Percentiles rank a stretch among this genome's conserved stretches.
These are phyloP conservation scores for Pythium dissotocum DNA, from an alignment of 352 stramenopile genomes.

Conservation along the genomic window DNA sequence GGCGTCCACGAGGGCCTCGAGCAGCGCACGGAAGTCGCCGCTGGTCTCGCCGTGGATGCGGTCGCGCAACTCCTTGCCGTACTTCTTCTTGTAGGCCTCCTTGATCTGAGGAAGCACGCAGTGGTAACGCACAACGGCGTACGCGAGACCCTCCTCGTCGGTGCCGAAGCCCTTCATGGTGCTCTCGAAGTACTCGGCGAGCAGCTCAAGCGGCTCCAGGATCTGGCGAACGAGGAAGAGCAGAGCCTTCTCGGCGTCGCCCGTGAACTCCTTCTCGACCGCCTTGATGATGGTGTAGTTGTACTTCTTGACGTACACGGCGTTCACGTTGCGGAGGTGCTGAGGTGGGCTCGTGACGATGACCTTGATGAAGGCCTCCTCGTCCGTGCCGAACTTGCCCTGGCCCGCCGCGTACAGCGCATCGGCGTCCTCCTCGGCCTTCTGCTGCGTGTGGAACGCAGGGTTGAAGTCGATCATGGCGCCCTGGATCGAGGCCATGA, in stretches of 20 bases:
- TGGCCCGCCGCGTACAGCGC: slow-evolving; percentile 71
- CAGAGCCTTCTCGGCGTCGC: slow-evolving; percentile 52
- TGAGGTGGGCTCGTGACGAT: slow-evolving; percentile 50
- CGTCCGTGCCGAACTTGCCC: slow-evolving; percentile 67
- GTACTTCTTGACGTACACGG: slow-evolving; percentile 59
- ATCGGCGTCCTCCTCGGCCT: slow-evolving; percentile 59
- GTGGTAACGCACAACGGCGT: slow-evolving; percentile 76
- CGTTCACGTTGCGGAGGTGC: slow-evolving; percentile 59
- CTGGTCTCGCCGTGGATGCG: slow-evolving; percentile 81
- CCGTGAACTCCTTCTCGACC: slow-evolving; percentile 69
- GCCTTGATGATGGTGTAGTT: slow-evolving; percentile 63
- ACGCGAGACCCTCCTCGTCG: slow-evolving; percentile 61
- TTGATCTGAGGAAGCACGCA: slow-evolving; percentile 71
- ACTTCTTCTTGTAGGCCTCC: slow-evolving; percentile 76
- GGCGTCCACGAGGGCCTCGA: slow-evolving; percentile 58
- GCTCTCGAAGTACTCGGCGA: slow-evolving; percentile 68
- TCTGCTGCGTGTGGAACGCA: slow-evolving; percentile 54
- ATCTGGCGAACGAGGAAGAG: slow-evolving; percentile 67
- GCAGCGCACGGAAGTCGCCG: slow-evolving; percentile 72
- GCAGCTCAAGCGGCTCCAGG: slow-evolving; percentile 53
- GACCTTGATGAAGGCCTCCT: slow-evolving; percentile 64
- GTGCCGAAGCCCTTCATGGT: slow-evolving; percentile 81
- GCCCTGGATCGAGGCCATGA: slow-evolving; percentile 66
- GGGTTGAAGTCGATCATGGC: slow-evolving; percentile 55
- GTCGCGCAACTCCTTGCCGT: slow-evolving; percentile 76